Evolutionary conservation across 257 asterid genomes (phyloP).

Genomic region (Verbena officinalis): DNA sequence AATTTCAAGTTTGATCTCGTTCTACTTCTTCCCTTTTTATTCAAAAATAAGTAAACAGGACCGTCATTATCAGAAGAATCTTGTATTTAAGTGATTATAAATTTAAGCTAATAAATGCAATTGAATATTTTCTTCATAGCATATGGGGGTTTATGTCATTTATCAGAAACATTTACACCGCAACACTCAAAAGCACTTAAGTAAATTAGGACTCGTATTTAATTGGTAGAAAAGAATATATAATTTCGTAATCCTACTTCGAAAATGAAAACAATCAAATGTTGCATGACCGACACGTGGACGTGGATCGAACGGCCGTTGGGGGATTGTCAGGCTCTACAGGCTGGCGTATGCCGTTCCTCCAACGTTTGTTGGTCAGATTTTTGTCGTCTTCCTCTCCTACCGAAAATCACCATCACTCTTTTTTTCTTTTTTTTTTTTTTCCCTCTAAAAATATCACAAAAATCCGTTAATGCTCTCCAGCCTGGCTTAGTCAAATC

Average conservation of each 20-base stretch:
- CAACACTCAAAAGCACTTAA: background rate
- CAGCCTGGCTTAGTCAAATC: slow-evolving; percentile 69
- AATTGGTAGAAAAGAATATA: too few species aligned
- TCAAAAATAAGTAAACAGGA: too few species aligned
- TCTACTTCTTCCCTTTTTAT: too few species aligned
- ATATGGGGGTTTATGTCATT: background rate
- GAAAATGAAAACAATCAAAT: background rate
- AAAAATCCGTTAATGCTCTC: slow-evolving; percentile 42
- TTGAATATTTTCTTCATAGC: background rate
- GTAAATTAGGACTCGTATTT: too few species aligned
- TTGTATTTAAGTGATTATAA: background rate
- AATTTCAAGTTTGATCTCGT: too few species aligned
- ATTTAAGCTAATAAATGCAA: background rate
- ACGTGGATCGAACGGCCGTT: slow-evolving; percentile 49
- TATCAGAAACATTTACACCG: background rate
- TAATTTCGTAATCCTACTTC: too few species aligned
- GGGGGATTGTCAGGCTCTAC: slow-evolving; percentile 54
- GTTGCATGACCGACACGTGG: slow-evolving; percentile 37
- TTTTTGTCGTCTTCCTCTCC: slow-evolving; percentile 51
- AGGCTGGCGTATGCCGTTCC: slow-evolving; percentile 55
- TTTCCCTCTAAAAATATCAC: slow-evolving; percentile 42
- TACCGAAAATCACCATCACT: slow-evolving; percentile 17
- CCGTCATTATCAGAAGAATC: background rate
- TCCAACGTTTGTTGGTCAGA: slow-evolving; percentile 32
- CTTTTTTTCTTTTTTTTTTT: too few species aligned